These are phyloP conservation scores for Gonapodya prolifera DNA, from an alignment of 192 early-diverging fungal genomes.

Conservation along the genomic window DNA sequence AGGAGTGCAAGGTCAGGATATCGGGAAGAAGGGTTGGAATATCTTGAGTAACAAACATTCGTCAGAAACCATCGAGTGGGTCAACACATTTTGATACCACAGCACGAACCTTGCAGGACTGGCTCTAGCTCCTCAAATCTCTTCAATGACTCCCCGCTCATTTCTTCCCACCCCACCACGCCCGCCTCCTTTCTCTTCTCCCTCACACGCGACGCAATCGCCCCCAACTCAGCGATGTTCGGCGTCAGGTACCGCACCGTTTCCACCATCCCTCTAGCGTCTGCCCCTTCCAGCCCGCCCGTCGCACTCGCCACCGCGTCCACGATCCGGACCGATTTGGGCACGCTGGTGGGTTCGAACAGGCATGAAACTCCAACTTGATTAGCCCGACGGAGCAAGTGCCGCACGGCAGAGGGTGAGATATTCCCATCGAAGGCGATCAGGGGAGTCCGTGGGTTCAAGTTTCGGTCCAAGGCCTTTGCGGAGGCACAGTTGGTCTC, in stretches of 20 bases:
- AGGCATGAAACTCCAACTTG: conserved; percentile 33
- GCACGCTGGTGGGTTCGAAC: conserved; percentile 87
- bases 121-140: background rate
- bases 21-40: conserved; percentile 1
- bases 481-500: background rate
- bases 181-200: background rate
- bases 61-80: background rate
- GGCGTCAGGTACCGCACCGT: background rate
- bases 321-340: conserved; percentile 56
- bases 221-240: conserved; percentile 8
- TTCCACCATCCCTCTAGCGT: background rate
- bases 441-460: conserved; percentile 24
- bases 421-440: conserved; percentile 71
- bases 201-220: background rate
- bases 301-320: conserved; percentile 13
- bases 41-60: background rate
- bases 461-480: conserved; percentile 20
- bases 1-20: background rate
- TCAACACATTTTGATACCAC: background rate
- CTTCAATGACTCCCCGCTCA: background rate
- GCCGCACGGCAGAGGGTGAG: conserved; percentile 22
- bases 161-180: background rate
- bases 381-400: conserved; percentile 25
- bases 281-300: background rate
- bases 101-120: background rate